These are phyloP conservation scores for Cryptosporidium canis DNA, from an alignment of 169 alveolate species.

Conservation along the genomic window DNA sequence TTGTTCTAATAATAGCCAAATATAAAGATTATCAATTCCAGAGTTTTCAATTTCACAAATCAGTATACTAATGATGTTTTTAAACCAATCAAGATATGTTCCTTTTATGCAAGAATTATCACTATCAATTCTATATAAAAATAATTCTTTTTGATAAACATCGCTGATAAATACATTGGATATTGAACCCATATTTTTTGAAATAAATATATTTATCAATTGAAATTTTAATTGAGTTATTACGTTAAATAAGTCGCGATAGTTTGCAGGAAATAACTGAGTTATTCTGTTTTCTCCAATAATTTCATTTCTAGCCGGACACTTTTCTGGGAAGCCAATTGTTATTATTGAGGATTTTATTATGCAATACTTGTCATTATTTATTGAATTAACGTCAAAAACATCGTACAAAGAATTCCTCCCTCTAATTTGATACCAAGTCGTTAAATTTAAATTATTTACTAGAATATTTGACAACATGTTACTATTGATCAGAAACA, in stretches of 20 bases:
- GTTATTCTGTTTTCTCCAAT: background rate
- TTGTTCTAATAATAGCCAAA: constrained; percentile 37
- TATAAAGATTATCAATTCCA: background rate
- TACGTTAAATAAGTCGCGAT: constrained; percentile 20
- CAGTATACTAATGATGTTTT: background rate
- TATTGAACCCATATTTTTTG: background rate
- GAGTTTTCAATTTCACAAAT: constrained; percentile 20
- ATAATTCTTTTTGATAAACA: background rate
- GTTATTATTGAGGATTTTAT: constrained; percentile 12
- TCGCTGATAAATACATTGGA: background rate
- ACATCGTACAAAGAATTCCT: constrained; percentile 6
- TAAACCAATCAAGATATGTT: background rate
- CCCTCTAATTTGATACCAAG: constrained; percentile 64
- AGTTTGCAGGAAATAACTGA: constrained; percentile 33
- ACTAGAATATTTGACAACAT: constrained; percentile 31
- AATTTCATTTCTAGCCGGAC: background rate
- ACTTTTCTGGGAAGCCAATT: constrained; percentile 28
- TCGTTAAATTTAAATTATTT: constrained; percentile 48
- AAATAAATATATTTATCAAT: constrained; percentile 2
- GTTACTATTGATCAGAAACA: constrained; percentile 7
- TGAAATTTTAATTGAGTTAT: constrained; percentile 32
- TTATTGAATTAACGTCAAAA: constrained; percentile 10
- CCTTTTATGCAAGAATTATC: background rate
- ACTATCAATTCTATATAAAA: background rate
- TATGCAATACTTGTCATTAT: constrained; percentile 34